These are phyloP conservation scores for Talaromyces liani DNA, from an alignment of 495 filamentous ascomycete genomes.

Conservation along the genomic window DNA sequence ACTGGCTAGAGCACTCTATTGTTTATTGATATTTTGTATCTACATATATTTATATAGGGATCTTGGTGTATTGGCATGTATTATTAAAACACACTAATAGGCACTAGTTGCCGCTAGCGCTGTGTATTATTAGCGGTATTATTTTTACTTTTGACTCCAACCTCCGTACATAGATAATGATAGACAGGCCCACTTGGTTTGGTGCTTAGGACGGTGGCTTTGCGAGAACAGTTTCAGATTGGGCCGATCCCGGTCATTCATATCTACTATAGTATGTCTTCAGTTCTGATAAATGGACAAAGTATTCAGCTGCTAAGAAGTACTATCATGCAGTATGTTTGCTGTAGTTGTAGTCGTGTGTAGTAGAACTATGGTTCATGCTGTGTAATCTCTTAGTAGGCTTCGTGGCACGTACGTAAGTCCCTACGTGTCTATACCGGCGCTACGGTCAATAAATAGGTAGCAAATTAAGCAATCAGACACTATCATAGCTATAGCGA, in stretches of 20 bases:
- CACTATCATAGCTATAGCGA: slow-evolving; percentile 21
- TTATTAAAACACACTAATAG: too few relatives aligned
- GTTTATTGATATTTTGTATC: too few relatives aligned
- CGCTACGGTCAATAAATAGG: background rate
- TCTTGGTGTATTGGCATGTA: too few relatives aligned
- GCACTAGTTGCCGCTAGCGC: too few relatives aligned
- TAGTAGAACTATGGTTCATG: background rate
- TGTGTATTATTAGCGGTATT: too few relatives aligned
- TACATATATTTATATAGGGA: too few relatives aligned
- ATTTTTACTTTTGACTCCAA: background rate
- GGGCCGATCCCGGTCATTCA: background rate
- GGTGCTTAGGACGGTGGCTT: background rate
- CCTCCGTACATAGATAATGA: background rate
- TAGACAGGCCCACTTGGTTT: background rate
- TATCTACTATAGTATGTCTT: background rate
- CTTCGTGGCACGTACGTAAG: background rate
- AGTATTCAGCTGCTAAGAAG: too few relatives aligned
- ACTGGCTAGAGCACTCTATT: too few relatives aligned
- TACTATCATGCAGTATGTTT: background rate
- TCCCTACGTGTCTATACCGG: background rate
- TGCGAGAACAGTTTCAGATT: background rate
- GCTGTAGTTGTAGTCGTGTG: background rate
- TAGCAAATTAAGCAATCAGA: slow-evolving; percentile 26
- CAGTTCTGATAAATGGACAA: too few relatives aligned
- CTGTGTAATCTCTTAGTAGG: background rate